Evolutionary conservation across 2,329 filamentous ascomycete species (phyloP).

Genomic region (Claviceps citrina): DNA sequence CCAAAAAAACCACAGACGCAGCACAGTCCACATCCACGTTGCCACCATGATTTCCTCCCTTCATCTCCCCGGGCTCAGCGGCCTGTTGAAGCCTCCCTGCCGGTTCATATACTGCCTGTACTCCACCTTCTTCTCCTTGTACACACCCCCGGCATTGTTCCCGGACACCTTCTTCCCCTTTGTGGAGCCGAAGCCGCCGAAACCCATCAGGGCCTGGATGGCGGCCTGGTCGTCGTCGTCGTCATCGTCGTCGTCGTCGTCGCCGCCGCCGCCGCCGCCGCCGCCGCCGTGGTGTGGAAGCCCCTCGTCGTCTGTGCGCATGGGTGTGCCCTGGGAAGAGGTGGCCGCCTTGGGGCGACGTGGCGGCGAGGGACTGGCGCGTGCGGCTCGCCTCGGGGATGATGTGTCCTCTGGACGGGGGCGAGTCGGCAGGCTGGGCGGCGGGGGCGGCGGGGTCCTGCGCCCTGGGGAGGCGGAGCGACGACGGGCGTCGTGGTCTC

Average conservation of each 20-base stretch:
- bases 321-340: no score
- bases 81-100: conserved; percentile 66
- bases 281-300: no score
- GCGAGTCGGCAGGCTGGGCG: conserved; percentile 19
- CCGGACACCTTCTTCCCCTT: conserved; percentile 80
- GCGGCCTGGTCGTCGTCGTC: conserved; percentile 53
- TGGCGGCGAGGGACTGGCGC: conserved; percentile 9
- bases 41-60: no score
- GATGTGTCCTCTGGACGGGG: conserved; percentile 13
- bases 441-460: conserved; percentile 11
- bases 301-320: no score
- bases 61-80: conserved; percentile 43
- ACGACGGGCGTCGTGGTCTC: conserved; percentile 16
- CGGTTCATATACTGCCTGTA: conserved; percentile 97
- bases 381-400: conserved; percentile 8
- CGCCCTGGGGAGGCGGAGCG: conserved; percentile 23
- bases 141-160: conserved; percentile 67
- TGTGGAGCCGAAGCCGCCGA: conserved; percentile 69
- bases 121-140: conserved; percentile 86
- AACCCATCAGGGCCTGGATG: conserved; percentile 83
- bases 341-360: conserved; percentile 4
- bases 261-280: no score
- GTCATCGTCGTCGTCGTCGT: conserved; percentile 20
- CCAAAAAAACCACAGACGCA: no score
- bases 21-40: no score